A percentile compares a stretch with the other conserved stretches of the same genome.
Conservation (phyloP, 148 eudicot genomes). For the Arctostaphylos glauca region DNA sequence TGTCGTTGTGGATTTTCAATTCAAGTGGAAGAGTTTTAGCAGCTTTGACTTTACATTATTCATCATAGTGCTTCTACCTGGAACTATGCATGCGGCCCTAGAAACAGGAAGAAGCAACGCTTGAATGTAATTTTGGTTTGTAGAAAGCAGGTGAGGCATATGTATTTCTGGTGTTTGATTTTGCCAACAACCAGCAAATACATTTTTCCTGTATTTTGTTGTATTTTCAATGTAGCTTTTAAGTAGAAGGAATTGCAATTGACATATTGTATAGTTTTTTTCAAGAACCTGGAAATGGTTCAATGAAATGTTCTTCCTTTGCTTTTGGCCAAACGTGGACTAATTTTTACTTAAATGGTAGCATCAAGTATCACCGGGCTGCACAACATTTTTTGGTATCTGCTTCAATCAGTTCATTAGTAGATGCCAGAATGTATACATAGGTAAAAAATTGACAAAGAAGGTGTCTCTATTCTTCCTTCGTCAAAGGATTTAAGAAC, state of each 20-base stretch:
- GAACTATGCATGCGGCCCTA: neutral
- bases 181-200: neutral
- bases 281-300: neutral
- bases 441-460: neutral
- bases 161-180: neutral
- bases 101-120: neutral
- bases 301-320: neutral
- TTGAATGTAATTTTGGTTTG: neutral
- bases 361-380: neutral
- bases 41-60: neutral
- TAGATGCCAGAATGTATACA: neutral
- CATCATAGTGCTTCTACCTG: neutral
- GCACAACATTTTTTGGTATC: neutral
- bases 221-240: neutral
- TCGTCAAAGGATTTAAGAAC: no score
- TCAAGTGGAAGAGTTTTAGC: constrained; percentile 77
- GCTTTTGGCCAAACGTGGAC: neutral
- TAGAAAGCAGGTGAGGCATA: constrained; percentile 4
- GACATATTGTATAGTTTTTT: neutral
- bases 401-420: neutral
- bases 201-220: neutral
- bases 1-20: constrained; percentile 83
- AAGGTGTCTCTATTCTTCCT: neutral
- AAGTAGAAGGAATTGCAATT: neutral
- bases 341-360: neutral